phyloP scores from a whole-genome alignment of 75 land plant species.

The Chamaecyparis obtusa region DNA sequence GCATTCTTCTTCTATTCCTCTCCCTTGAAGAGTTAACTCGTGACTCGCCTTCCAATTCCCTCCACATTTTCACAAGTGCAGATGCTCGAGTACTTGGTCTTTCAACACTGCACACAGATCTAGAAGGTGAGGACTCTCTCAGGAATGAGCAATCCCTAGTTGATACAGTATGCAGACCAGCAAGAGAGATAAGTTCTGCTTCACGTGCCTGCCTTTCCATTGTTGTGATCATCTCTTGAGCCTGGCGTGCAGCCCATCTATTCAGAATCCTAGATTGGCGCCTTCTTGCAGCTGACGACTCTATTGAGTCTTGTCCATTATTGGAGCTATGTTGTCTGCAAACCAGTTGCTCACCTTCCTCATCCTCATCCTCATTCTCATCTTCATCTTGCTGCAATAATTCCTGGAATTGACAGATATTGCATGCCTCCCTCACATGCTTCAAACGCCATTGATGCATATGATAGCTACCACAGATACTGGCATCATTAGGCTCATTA shows the following conservation, averaged over 20 bases:
- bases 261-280: conserved; percentile 18
- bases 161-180: conserved; percentile 82
- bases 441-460: conserved; percentile 8
- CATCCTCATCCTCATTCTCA: conserved; percentile 27
- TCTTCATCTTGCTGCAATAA: conserved; percentile 1
- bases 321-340: conserved; percentile 44
- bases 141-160: conserved; percentile 86
- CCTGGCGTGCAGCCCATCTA: conserved; percentile 30
- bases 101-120: conserved; percentile 20
- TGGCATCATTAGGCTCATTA: conserved; percentile 2
- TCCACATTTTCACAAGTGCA: conserved; percentile 60
- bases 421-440: conserved; percentile 5
- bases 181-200: conserved; percentile 59
- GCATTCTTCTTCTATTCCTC: conserved; percentile 25
- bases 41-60: conserved; percentile 39
- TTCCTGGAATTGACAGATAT: conserved; percentile 9
- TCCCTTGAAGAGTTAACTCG: conserved; percentile 31
- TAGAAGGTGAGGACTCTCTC: conserved; percentile 36
- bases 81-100: conserved; percentile 31
- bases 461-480: conserved; percentile 3
- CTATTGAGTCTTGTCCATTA: conserved; percentile 36
- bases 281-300: conserved; percentile 13
- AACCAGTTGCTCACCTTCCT: conserved; percentile 40
- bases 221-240: conserved; percentile 27
- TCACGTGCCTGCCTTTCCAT: conserved; percentile 27